Conservation (phyloP, 306 rosid genomes). For the Prosopis cineraria region DNA sequence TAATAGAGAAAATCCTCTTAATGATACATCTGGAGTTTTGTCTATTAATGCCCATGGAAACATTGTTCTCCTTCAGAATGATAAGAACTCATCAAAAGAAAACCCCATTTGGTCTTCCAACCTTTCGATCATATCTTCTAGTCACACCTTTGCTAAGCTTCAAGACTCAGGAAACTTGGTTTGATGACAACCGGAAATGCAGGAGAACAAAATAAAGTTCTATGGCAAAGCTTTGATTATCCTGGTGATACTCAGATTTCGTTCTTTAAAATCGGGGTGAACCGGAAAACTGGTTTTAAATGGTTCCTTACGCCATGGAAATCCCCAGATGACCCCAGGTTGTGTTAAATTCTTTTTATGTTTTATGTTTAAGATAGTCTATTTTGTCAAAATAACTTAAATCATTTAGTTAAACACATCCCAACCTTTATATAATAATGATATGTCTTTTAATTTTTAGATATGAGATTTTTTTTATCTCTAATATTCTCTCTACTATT, state of each 20-base stretch:
- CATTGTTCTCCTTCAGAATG: conserved; percentile 15
- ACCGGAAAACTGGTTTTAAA: conserved; percentile 11
- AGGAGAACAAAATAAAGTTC: not conserved
- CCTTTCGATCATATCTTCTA: not conserved
- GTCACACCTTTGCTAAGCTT: conserved; percentile 37
- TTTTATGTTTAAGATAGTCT: too few relatives aligned
- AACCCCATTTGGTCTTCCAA: conserved; percentile 43
- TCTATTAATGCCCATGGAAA: conserved; percentile 38
- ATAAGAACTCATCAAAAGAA: not conserved
- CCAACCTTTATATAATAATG: too few relatives aligned
- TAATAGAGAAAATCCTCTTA: conserved; percentile 42
- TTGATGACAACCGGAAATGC: not conserved
- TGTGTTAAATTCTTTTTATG: too few relatives aligned
- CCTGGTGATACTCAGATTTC: conserved; percentile 35
- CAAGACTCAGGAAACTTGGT: conserved; percentile 44
- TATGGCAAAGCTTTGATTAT: conserved; percentile 45
- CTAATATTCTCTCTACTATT: too few relatives aligned
- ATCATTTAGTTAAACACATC: too few relatives aligned
- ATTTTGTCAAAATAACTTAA: too few relatives aligned
- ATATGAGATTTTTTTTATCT: too few relatives aligned
- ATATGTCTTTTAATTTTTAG: too few relatives aligned
- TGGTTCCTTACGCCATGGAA: conserved; percentile 41
- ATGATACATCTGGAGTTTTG: conserved; percentile 37
- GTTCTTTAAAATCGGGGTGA: conserved; percentile 27
- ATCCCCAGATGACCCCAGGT: conserved; percentile 50